Conservation (phyloP, 768 basidiomycete species). For the Rhodotorula graminis region DNA sequence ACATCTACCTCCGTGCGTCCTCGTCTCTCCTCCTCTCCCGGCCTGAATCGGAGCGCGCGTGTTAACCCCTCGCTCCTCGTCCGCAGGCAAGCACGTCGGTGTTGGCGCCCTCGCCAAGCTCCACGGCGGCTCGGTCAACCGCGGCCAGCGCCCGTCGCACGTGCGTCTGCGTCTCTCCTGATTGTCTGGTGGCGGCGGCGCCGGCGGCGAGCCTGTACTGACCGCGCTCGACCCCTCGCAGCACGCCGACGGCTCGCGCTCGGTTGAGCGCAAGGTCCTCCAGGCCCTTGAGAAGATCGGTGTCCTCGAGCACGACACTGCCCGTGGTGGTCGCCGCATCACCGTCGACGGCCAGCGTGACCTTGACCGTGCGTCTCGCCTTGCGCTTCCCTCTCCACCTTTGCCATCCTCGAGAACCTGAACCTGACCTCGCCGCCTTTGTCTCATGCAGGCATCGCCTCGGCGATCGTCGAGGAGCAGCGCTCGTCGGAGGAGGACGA, state of each 20-base stretch:
- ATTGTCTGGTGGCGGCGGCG: too few species aligned
- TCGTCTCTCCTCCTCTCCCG: too few species aligned
- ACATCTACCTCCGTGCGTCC: slow-evolving; percentile 84
- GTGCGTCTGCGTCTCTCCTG: slow-evolving; percentile 43
- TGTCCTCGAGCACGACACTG: slow-evolving; percentile 85
- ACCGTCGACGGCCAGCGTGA: slow-evolving; percentile 31
- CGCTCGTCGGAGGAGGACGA: slow-evolving; percentile 47
- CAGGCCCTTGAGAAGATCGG: slow-evolving; percentile 92
- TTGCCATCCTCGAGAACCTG: too few species aligned
- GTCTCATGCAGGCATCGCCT: slow-evolving; percentile 45
- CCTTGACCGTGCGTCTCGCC: slow-evolving; percentile 41
- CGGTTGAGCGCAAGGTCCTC: slow-evolving; percentile 41
- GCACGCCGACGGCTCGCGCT: slow-evolving; percentile 5
- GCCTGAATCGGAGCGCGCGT: too few species aligned
- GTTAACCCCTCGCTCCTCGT: slow-evolving; percentile 45
- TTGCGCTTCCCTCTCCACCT: too few species aligned
- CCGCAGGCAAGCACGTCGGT: slow-evolving; percentile 43
- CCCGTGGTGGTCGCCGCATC: slow-evolving; percentile 66
- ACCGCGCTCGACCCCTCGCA: neutral
- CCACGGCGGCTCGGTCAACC: slow-evolving; percentile 90
- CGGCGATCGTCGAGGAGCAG: slow-evolving; percentile 48
- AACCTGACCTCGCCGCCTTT: too few species aligned
- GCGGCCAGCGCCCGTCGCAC: slow-evolving; percentile 94
- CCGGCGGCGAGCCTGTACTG: neutral
- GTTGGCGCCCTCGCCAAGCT: slow-evolving; percentile 75